Evolutionary conservation across 208 protist genomes (phyloP).

Genomic region (Strigomonas galati): DNA sequence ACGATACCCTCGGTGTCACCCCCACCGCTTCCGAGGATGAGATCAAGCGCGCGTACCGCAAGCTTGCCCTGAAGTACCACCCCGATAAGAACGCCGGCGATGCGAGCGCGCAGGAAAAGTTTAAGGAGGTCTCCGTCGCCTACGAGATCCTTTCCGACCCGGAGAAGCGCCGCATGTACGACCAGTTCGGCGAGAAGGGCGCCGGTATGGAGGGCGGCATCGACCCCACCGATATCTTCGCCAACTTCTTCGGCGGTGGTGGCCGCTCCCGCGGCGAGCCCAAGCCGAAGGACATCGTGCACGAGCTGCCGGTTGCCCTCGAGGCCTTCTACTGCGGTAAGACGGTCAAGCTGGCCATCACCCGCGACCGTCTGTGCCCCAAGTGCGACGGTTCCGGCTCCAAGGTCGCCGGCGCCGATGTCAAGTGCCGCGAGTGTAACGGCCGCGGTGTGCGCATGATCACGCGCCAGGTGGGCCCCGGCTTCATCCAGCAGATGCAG

Average conservation of each 20-base stretch:
- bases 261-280: constrained; percentile 75
- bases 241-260: constrained; percentile 89
- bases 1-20: constrained; percentile 82
- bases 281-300: constrained; percentile 96
- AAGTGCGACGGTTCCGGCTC: constrained; percentile 85
- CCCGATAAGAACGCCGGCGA: constrained; percentile 91
- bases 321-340: constrained; percentile 98
- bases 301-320: constrained; percentile 92
- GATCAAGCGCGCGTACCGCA: constrained; percentile 93
- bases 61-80: constrained; percentile 93
- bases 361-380: constrained; percentile 85
- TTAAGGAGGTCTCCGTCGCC: constrained; percentile 95
- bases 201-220: constrained; percentile 91
- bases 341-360: constrained; percentile 95
- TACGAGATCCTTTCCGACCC: constrained; percentile 97
- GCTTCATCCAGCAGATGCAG: constrained; percentile 97
- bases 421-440: constrained; percentile 91
- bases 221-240: constrained; percentile 89
- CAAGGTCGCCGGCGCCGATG: constrained; percentile 60
- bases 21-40: constrained; percentile 81
- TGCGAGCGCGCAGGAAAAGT: constrained; percentile 84
- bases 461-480: constrained; percentile 93
- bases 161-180: constrained; percentile 97
- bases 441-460: constrained; percentile 93
- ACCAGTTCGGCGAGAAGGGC: constrained; percentile 97